Conservation (phyloP, 169 alveolate genomes). For the Neospora caninum region DNA sequence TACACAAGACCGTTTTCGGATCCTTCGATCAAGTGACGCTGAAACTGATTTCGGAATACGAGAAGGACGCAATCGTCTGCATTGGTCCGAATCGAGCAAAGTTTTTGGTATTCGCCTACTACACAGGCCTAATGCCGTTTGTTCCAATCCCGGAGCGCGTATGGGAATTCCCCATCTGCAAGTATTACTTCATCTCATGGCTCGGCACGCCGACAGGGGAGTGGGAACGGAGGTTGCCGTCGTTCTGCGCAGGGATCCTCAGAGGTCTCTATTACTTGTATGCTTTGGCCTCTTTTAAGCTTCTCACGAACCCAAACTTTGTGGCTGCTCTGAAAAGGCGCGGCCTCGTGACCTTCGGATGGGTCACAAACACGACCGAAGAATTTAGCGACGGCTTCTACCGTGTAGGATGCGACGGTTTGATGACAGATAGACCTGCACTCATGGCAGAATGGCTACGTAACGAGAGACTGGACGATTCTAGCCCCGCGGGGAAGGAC, state of each 20-base stretch:
- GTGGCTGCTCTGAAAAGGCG: conserved; percentile 31
- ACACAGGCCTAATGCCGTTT: conserved; percentile 36
- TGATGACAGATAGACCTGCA: conserved; percentile 22
- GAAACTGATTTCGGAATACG: background rate
- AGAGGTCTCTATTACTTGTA: background rate
- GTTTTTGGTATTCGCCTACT: background rate
- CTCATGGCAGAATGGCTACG: background rate
- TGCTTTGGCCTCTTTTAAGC: conserved; percentile 4
- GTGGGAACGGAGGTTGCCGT: background rate
- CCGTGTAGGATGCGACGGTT: conserved; percentile 30
- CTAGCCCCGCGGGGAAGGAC: background rate
- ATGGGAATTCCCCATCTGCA: conserved; percentile 22
- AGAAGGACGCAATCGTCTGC: background rate
- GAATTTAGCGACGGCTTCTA: conserved; percentile 23
- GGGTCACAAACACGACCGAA: conserved; percentile 31
- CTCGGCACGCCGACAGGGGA: background rate
- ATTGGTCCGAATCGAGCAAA: background rate
- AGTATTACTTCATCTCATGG: background rate
- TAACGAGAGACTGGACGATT: background rate
- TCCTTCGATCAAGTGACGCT: background rate
- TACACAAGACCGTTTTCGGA: background rate
- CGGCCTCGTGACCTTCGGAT: conserved; percentile 38
- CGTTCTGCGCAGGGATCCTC: background rate
- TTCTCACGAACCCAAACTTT: conserved; percentile 8
- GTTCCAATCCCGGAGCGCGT: conserved; percentile 6